Conservation (phyloP, 768 basidiomycete genomes). For the Brasilioporus rufonigricans region DNA sequence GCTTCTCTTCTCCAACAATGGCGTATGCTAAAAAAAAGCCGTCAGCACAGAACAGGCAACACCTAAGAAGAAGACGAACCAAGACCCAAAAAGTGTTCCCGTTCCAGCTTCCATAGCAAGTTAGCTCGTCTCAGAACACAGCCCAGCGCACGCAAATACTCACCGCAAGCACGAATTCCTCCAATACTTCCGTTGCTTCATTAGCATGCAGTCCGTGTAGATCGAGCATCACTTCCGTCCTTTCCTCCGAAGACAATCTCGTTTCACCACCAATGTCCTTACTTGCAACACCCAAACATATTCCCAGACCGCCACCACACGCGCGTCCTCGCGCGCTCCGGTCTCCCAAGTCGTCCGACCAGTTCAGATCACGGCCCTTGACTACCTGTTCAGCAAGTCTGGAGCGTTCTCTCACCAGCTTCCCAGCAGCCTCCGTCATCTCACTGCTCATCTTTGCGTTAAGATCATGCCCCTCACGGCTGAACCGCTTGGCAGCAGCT, state of each 20-base stretch:
- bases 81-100: constrained; percentile 83
- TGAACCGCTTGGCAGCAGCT: constrained; percentile 92
- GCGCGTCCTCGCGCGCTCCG: constrained; percentile 67
- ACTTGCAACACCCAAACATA: constrained; percentile 82
- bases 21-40: constrained; percentile 59
- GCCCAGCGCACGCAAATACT: constrained; percentile 32
- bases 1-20: constrained; percentile 94
- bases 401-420: constrained; percentile 81
- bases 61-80: constrained; percentile 43
- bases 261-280: constrained; percentile 50
- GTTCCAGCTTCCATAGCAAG: constrained; percentile 60
- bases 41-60: constrained; percentile 4
- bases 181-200: constrained; percentile 89
- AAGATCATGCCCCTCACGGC: constrained; percentile 88
- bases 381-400: constrained; percentile 75
- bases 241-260: constrained; percentile 75
- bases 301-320: constrained; percentile 81
- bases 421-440: constrained; percentile 80
- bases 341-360: constrained; percentile 86
- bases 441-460: constrained; percentile 89
- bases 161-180: constrained; percentile 84
- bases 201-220: constrained; percentile 92
- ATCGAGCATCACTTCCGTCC: constrained; percentile 85
- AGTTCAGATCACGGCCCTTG: constrained; percentile 60
- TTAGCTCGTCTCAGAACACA: constrained; percentile 11